Evolutionary conservation across 2,329 filamentous ascomycete species (phyloP), one percentile per base, ranked within the genome.

Genomic region (Niveomyces coronatus): DNA sequence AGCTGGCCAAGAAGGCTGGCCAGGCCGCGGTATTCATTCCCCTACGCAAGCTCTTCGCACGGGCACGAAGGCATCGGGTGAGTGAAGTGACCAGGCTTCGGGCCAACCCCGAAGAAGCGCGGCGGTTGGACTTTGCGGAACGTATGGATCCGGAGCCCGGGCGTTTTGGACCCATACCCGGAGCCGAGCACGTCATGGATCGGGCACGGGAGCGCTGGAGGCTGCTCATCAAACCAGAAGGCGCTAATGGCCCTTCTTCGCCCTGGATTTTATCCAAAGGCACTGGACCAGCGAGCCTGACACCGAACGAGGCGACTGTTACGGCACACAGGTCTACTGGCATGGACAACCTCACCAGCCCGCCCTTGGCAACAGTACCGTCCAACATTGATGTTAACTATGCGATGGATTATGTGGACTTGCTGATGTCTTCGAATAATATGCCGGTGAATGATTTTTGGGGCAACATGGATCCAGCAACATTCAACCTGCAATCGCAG

Each of bases 11-110:
- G 45, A 63, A 65, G 37, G 54, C 60, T 3, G 62, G 64, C 41
- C 63, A 70, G 28, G 57, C 63, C 9, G 64, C 66, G 1, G 65
- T 75, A 3, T 71, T 71, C 57, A 49, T 73, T 30, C 71, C 73
- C 0, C 55, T 78, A 33, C 65, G 66, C 32, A 74, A 68, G 45
- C 60, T 78, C 1, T 72, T 72, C 48, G 47, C 64, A 37, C 69
- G 70, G 44, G 71, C 72, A 1, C 63, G 60, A 28, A 65, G 60
- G 41, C 68, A 76, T 43, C 65, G 74, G 5, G 64, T 66, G 7
- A 55, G 61, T 0, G 72, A 77, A 49, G 56, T 76, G 9, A 49
- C 53, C 9, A 64, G 71, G 1, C 57, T 77, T 15, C 62, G 61
- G 16, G 56, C 56, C 2, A 59, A 76, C 27, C 65, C 64, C 0